A percentile compares a stretch with the other conserved stretches of the same genome.
Evolutionary conservation across 179 eudicot species (phyloP).

Genomic region (Vitellaria paradoxa): DNA sequence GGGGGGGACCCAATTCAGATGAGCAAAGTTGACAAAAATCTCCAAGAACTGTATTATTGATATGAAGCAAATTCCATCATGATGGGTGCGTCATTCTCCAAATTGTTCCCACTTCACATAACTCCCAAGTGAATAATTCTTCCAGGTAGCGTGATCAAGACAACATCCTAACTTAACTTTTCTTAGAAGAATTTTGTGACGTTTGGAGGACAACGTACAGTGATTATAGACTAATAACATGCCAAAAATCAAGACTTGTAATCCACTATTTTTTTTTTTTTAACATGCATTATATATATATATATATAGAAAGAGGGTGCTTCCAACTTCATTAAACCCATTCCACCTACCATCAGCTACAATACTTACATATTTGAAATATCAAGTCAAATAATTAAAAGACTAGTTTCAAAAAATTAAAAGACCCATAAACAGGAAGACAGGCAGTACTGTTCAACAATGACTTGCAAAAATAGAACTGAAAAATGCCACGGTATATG

Average conservation of each 20-base stretch:
- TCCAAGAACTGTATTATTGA: background rate
- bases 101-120: background rate
- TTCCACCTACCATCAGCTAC: too few species aligned
- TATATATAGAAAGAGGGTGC: too few species aligned
- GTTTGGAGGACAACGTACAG: background rate
- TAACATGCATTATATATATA: too few species aligned
- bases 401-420: too few species aligned
- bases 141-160: background rate
- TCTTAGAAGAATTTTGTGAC: background rate
- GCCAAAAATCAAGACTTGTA: too few species aligned
- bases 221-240: too few species aligned
- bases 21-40: background rate
- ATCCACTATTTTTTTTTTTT: too few species aligned
- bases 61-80: background rate
- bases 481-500: background rate
- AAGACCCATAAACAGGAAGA: background rate
- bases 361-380: too few species aligned
- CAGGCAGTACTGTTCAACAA: background rate
- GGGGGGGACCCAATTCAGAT: too few species aligned
- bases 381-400: background rate
- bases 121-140: background rate
- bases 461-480: background rate
- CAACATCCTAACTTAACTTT: background rate
- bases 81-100: background rate
- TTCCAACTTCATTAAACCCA: too few species aligned